Conservation (phyloP, 2,329 filamentous ascomycete genomes). For the Sarocladiaceae sp. region DNA sequence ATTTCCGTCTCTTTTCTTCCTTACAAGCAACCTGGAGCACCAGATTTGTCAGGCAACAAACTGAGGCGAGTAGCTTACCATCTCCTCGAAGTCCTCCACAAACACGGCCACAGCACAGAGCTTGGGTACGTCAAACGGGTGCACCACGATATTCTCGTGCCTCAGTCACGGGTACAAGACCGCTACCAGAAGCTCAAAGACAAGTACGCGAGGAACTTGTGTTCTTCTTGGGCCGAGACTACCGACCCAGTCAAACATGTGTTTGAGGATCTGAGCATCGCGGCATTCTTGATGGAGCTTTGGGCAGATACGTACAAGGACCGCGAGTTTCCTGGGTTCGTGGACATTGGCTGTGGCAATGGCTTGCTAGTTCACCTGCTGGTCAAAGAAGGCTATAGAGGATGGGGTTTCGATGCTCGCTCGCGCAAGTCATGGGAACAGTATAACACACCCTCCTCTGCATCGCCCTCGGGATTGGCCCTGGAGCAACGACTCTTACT, state of each 20-base stretch:
- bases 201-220: constrained; percentile 66
- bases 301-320: constrained; percentile 76
- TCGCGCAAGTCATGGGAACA: constrained; percentile 74
- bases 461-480: constrained; percentile 23
- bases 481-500: constrained; percentile 44
- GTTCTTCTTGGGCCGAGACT: constrained; percentile 73
- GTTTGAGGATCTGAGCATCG: constrained; percentile 88
- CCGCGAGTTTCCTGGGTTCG: constrained; percentile 71
- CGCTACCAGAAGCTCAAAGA: constrained; percentile 76
- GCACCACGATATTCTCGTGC: constrained; percentile 74
- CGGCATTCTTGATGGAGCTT: constrained; percentile 85
- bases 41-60: constrained; percentile 30
- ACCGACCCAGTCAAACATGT: constrained; percentile 90
- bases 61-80: constrained; percentile 62
- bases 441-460: constrained; percentile 42
- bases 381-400: constrained; percentile 69
- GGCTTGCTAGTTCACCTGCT: constrained; percentile 84
- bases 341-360: constrained; percentile 95
- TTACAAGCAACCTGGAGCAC: constrained; percentile 28
- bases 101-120: constrained; percentile 61
- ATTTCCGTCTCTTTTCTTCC: constrained; percentile 57
- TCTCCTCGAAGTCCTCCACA: constrained; percentile 62
- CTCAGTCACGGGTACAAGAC: constrained; percentile 71
- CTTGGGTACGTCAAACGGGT: constrained; percentile 73
- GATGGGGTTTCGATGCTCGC: constrained; percentile 92